Base-by-base conservation (phyloP, 192 early-diverging fungal genomes). In the Pilobolus umbonatus region DNA sequence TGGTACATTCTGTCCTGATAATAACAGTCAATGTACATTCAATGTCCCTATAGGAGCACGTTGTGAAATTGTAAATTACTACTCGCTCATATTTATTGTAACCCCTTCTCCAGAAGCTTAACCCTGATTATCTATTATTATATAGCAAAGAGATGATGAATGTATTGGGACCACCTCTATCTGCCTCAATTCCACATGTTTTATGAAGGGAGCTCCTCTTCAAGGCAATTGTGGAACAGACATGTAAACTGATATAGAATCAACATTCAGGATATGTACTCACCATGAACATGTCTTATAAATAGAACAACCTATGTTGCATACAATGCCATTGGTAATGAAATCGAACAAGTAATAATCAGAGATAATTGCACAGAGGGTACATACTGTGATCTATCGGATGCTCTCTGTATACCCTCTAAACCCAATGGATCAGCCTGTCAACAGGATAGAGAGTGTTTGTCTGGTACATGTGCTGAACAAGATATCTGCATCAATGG, bases 121-220 rank as follows among this genome's bases (percentile, higher is more conserved):
- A n/a, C n/a, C n/a, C n/a, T n/a, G n/a, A n/a, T n/a, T n/a, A n/a
- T n/a, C n/a, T n/a, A n/a, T n/a, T n/a, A n/a, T n/a, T 40, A 40
- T 14, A 26, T 59, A 69, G 67, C 67, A 69, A 55, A 54, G 71
- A 29, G 71, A 73, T 25, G 71, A 73, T 43, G 64, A 67, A 36
- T 73, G 71, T 35, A 29, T 31, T 4, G 65, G 65, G n/a, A 12
- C 15, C 5, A 47, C 35, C 32, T 19, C 61, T 1, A 73, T 73
- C 28, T 73, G 71, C n/a, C 36, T 73, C 15, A 73, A 73, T 49
- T 45, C 15, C 5, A 35, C 51, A 26, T 73, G 71, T 22, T 44
- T 43, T 14, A 48, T 64, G 15, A 67, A 73, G 24, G 57, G 32
- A 9, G 71, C 61, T 19, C 65, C 71, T 38, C 31, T 73, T 9